phyloP scores from a whole-genome alignment of 2,329 filamentous ascomycete genomes.

The Berkeleyomyces rouxiae region DNA sequence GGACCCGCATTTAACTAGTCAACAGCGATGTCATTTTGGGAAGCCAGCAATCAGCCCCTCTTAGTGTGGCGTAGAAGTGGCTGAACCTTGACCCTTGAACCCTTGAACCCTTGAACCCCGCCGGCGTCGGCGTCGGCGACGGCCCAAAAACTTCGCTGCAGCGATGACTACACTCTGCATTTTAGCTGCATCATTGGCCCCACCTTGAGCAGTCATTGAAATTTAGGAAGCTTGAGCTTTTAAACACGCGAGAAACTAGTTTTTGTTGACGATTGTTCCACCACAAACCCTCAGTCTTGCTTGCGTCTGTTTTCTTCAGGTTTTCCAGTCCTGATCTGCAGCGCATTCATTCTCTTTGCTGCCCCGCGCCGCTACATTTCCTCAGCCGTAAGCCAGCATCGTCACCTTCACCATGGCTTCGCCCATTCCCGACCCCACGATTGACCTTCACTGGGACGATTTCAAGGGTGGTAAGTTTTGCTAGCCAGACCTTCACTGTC shows the following conservation, averaged over 20 bases:
- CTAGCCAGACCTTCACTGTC: neutral
- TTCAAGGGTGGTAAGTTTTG: slow-evolving; percentile 31
- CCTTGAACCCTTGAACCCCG: neutral
- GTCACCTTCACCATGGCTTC: slow-evolving; percentile 10
- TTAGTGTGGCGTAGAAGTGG: neutral
- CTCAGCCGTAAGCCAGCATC: neutral
- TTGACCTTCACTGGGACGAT: slow-evolving; percentile 49
- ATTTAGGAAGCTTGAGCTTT: neutral
- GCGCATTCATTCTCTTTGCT: neutral
- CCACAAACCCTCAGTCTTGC: neutral
- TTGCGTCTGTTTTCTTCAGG: neutral
- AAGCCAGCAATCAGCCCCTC: neutral
- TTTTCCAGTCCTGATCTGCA: slow-evolving; percentile 5
- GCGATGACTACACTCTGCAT: neutral
- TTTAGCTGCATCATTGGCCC: neutral
- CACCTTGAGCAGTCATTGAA: neutral
- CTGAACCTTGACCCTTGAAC: neutral
- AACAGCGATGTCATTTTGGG: slow-evolving; percentile 8
- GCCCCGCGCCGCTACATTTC: neutral
- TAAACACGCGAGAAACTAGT: neutral
- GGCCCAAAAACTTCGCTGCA: neutral
- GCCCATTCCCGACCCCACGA: slow-evolving; percentile 44
- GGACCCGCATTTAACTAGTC: slow-evolving; percentile 1
- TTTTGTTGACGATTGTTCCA: neutral
- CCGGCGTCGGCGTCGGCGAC: slow-evolving; percentile 6